Percentiles rank a stretch among this genome's conserved stretches.
Conservation (phyloP, 495 filamentous ascomycete species). For the Penicillium antarcticum region DNA sequence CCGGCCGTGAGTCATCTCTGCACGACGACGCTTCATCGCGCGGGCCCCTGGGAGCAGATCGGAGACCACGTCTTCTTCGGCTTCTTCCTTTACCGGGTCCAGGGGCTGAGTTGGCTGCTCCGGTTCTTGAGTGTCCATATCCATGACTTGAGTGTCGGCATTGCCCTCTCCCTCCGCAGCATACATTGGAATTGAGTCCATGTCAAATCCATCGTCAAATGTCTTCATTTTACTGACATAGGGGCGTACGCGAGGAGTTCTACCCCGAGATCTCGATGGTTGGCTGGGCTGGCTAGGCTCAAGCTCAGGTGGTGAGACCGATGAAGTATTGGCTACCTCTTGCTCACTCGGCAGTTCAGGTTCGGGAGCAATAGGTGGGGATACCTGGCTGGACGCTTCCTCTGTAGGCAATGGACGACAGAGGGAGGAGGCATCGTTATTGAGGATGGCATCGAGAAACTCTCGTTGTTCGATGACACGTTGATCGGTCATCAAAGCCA, state of each 20-base stretch:
- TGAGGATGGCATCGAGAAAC: conserved; percentile 87
- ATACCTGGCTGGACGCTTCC: conserved; percentile 15
- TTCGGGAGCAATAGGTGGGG: neutral
- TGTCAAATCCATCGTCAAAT: conserved; percentile 61
- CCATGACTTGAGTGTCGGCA: conserved; percentile 20
- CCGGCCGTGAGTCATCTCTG: conserved; percentile 22
- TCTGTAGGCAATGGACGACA: conserved; percentile 57
- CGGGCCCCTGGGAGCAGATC: conserved; percentile 66
- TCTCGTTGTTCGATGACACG: conserved; percentile 86
- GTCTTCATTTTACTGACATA: conserved; percentile 68
- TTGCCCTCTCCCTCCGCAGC: conserved; percentile 13
- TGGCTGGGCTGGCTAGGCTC: conserved; percentile 12
- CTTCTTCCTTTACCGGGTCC: conserved; percentile 33
- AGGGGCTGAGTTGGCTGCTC: conserved; percentile 8
- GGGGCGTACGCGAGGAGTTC: conserved; percentile 31
- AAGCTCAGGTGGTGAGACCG: conserved; percentile 4
- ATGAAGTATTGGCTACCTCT: neutral
- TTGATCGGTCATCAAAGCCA: conserved; percentile 70
- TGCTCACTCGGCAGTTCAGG: neutral
- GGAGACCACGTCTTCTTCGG: conserved; percentile 57
- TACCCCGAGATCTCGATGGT: conserved; percentile 10
- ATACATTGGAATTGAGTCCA: conserved; percentile 41
- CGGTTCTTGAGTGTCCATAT: conserved; percentile 18
- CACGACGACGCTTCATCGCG: conserved; percentile 64
- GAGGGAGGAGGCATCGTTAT: conserved; percentile 66